Evolutionary conservation across 2,329 filamentous ascomycete species (phyloP).

Genomic region (Balansia obtecta): DNA sequence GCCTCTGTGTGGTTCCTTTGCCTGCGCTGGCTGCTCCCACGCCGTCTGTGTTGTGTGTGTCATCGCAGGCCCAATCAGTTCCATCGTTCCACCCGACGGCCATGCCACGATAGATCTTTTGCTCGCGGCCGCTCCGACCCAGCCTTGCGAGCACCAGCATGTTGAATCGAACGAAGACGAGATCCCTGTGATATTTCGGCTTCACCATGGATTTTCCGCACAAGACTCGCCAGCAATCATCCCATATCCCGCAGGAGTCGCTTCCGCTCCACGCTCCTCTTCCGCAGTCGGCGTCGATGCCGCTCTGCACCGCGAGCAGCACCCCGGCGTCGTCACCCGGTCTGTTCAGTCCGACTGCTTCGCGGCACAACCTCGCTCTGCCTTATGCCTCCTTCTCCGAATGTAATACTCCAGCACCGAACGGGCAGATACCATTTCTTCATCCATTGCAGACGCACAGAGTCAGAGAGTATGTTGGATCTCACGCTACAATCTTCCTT

Average conservation of each 20-base stretch:
- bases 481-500: background rate
- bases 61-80: background rate
- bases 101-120: conserved; percentile 9
- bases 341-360: conserved; percentile 42
- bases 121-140: conserved; percentile 5
- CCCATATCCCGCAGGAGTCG: conserved; percentile 2
- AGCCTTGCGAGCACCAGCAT: conserved; percentile 8
- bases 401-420: conserved; percentile 37
- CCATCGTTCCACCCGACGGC: background rate
- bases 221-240: conserved; percentile 4
- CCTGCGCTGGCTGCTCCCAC: no score
- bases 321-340: conserved; percentile 50
- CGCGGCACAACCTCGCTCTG: conserved; percentile 26
- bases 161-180: conserved; percentile 7
- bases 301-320: conserved; percentile 37
- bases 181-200: background rate
- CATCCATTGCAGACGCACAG: conserved; percentile 61
- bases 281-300: conserved; percentile 25
- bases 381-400: conserved; percentile 36
- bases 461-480: conserved; percentile 57
- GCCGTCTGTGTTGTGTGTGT: background rate
- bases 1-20: no score
- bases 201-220: conserved; percentile 10
- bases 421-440: conserved; percentile 46
- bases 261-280: conserved; percentile 20